A percentile compares a stretch with the other conserved stretches of the same genome.
Conservation (phyloP, 1,139 yeast genomes). For the Blastobotrys proliferans region DNA sequence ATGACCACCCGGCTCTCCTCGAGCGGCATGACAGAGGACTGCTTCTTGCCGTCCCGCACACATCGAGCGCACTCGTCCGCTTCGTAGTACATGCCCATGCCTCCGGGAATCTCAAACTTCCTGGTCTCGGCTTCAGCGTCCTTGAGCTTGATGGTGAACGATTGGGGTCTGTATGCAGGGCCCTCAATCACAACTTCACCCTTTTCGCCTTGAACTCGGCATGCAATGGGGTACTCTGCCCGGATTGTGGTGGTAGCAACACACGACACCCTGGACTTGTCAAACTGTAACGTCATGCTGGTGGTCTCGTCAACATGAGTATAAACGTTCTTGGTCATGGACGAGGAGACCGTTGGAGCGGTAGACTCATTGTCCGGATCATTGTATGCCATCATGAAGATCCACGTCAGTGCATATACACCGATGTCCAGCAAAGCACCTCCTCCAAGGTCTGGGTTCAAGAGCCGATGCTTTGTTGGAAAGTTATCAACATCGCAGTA, state of each 20-base stretch:
- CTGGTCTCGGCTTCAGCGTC: conserved; percentile 12
- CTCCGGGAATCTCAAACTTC: conserved; percentile 24
- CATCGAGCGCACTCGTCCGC: conserved; percentile 50
- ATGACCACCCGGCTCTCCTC: conserved; percentile 45
- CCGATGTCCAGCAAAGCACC: conserved; percentile 62
- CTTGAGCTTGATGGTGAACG: conserved; percentile 22
- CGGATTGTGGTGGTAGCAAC: conserved; percentile 30
- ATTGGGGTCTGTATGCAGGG: conserved; percentile 31
- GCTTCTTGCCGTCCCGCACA: conserved; percentile 37
- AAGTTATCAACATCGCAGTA: conserved; percentile 33
- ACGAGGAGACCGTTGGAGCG: conserved; percentile 22
- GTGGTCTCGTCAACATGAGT: conserved; percentile 34
- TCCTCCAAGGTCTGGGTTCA: conserved; percentile 48
- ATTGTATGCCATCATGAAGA: conserved; percentile 30
- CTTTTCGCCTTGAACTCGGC: conserved; percentile 33
- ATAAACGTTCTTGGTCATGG: conserved; percentile 23
- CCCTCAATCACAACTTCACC: conserved; percentile 33
- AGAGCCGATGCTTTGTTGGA: conserved; percentile 23
- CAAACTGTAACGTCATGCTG: conserved; percentile 29
- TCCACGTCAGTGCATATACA: conserved; percentile 51
- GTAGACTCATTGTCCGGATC: conserved; percentile 30
- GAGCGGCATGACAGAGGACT: conserved; percentile 41
- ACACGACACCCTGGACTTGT: conserved; percentile 30
- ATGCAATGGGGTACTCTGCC: conserved; percentile 22
- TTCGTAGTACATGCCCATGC: conserved; percentile 49